Conservation (phyloP, 2,329 filamentous ascomycete genomes). For the Lasiodiplodia gonubiensis region DNA sequence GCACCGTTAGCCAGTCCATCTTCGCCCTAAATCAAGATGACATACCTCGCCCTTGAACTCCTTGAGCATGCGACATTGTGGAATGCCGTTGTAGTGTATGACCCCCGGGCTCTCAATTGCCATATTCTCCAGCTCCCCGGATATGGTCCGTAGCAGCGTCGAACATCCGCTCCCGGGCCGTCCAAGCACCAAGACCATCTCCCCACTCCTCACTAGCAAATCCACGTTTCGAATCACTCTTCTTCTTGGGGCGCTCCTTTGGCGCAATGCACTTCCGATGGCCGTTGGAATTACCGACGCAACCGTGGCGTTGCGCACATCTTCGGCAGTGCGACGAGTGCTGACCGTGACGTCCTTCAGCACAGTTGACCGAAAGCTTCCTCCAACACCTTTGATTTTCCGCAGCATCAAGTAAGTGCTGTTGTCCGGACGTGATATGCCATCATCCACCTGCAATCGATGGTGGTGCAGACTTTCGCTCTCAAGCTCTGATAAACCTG, state of each 20-base stretch:
- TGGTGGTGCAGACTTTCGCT: background rate
- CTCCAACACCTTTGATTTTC: background rate
- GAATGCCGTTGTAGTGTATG: conserved; percentile 60
- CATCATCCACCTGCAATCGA: background rate
- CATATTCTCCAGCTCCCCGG: conserved; percentile 65
- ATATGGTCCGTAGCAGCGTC: conserved; percentile 67
- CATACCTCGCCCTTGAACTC: conserved; percentile 52
- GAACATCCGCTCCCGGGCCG: conserved; percentile 65
- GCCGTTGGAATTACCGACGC: background rate
- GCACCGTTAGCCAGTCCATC: background rate
- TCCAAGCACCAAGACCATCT: conserved; percentile 55
- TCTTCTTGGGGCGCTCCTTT: background rate
- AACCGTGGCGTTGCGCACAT: background rate
- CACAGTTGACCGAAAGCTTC: background rate
- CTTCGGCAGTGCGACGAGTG: background rate
- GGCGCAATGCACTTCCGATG: background rate
- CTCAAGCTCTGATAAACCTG: background rate
- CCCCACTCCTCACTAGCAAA: conserved; percentile 53
- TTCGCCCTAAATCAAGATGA: background rate
- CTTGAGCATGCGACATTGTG: conserved; percentile 51
- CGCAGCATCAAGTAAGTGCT: background rate
- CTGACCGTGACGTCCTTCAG: background rate
- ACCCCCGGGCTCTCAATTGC: conserved; percentile 57
- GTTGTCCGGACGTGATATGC: background rate
- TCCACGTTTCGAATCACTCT: background rate